Conservation (phyloP, 23 red algal genomes). For the Agarophyton chilense region DNA sequence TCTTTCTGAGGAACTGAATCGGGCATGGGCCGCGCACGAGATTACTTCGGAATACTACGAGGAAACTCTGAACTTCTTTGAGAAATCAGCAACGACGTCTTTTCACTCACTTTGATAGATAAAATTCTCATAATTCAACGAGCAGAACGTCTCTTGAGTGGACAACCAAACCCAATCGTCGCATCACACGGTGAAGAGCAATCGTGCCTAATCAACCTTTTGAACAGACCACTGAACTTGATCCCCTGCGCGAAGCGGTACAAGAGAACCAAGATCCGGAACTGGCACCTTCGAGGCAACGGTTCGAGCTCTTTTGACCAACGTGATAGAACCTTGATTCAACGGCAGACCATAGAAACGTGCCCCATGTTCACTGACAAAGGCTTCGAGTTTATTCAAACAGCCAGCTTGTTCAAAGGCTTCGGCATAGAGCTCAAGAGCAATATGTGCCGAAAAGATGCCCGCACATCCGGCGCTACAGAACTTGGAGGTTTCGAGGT, state of each 20-base stretch:
- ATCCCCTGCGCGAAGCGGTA: conserved; percentile 58
- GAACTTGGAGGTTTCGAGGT: conserved; percentile 62
- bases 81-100: not conserved
- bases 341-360: conserved; percentile 82
- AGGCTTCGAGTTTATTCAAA: conserved; percentile 79
- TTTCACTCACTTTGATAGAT: not conserved
- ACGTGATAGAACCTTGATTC: conserved; percentile 64
- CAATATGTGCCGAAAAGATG: conserved; percentile 68
- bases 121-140: not conserved
- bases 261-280: conserved; percentile 26
- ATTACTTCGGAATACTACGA: conserved; percentile 46
- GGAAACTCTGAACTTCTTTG: conserved; percentile 51
- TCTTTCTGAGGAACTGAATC: conserved; percentile 48
- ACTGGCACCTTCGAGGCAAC: conserved; percentile 30
- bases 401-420: conserved; percentile 82
- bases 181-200: not conserved
- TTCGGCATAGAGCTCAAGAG: conserved; percentile 86
- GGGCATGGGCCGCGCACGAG: conserved; percentile 59
- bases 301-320: conserved; percentile 7
- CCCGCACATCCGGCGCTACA: conserved; percentile 72
- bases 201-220: not conserved
- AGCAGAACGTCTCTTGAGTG: not conserved
- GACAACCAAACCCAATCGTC: too few relatives aligned
- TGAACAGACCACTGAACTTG: conserved; percentile 40
- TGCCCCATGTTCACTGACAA: conserved; percentile 81